Percentiles rank a stretch among this genome's conserved stretches.
phyloP scores from a whole-genome alignment of 192 early-diverging fungal genomes.

The Allomyces macrogynus region DNA sequence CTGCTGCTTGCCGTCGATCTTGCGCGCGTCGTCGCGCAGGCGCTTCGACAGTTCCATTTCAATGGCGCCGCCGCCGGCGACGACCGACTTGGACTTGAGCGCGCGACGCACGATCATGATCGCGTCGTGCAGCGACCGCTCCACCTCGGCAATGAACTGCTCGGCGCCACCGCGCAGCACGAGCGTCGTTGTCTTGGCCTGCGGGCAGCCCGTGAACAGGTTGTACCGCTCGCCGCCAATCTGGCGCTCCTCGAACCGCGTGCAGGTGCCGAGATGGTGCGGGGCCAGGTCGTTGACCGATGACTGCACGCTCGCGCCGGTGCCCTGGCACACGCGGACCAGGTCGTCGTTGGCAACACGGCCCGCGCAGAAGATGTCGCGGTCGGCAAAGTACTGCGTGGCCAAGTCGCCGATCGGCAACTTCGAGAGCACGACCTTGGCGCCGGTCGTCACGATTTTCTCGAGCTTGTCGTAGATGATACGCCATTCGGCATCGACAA shows the following conservation, averaged over 20 bases:
- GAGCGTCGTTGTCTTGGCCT: conserved; percentile 87
- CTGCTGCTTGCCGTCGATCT: conserved; percentile 97
- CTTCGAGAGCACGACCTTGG: conserved; percentile 91
- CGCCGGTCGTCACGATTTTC: conserved; percentile 80
- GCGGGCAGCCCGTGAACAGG: conserved; percentile 80
- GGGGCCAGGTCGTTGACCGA: conserved; percentile 66
- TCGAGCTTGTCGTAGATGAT: conserved; percentile 98
- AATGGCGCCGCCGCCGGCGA: conserved; percentile 92
- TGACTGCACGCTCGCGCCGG: conserved; percentile 81
- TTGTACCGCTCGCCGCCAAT: conserved; percentile 95
- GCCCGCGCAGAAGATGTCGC: conserved; percentile 97
- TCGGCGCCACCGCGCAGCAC: conserved; percentile 93
- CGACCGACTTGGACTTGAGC: conserved; percentile 87
- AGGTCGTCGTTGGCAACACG: conserved; percentile 85
- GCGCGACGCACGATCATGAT: conserved; percentile 98
- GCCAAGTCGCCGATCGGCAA: conserved; percentile 97
- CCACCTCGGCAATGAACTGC: conserved; percentile 98
- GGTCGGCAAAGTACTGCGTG: conserved; percentile 99
- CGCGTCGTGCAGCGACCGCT: conserved; percentile 91
- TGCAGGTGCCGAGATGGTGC: conserved; percentile 74
- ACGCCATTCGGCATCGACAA: conserved; percentile 97
- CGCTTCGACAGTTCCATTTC: conserved; percentile 97
- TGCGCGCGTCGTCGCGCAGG: conserved; percentile 73
- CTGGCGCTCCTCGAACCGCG: conserved; percentile 83
- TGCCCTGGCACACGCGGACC: conserved; percentile 80